Percentiles rank a stretch among this genome's conserved stretches.
Conservation (phyloP, 495 filamentous ascomycete species). For the Rostrohypoxylon terebratum region DNA sequence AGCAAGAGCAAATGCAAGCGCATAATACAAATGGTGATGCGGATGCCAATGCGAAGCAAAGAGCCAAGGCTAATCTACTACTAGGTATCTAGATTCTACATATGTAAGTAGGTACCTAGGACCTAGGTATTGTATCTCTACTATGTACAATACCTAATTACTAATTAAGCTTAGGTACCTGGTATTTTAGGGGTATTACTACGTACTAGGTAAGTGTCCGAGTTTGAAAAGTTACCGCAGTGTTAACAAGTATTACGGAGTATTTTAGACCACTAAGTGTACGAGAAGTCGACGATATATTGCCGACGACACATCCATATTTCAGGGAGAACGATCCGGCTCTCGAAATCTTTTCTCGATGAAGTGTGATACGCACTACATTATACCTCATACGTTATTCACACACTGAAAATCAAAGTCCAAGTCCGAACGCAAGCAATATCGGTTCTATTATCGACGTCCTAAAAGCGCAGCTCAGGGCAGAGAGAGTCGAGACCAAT, state of each 20-base stretch:
- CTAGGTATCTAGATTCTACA: too few species aligned
- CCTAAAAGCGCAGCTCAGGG: constrained; percentile 1
- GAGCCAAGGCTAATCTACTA: neutral
- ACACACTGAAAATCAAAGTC: too few species aligned
- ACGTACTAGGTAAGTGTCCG: too few species aligned
- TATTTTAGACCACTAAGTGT: constrained; percentile 39
- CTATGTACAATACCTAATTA: too few species aligned
- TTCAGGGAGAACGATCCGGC: constrained; percentile 11
- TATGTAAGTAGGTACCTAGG: too few species aligned
- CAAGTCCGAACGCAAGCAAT: too few species aligned
- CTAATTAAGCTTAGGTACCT: constrained; percentile 19
- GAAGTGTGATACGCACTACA: neutral
- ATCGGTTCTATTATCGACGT: neutral
- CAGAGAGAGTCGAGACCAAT: constrained; percentile 1
- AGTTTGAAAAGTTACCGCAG: constrained; percentile 36
- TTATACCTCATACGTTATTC: too few species aligned
- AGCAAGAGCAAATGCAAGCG: neutral
- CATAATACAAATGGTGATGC: neutral
- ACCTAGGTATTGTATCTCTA: too few species aligned
- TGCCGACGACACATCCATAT: constrained; percentile 12
- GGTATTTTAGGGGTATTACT: too few species aligned
- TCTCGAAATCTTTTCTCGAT: neutral
- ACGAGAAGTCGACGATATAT: constrained; percentile 43
- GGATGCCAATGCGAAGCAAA: neutral
- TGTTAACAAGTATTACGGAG: neutral